Base-by-base conservation (phyloP, 2,329 filamentous ascomycete genomes). In the Ophioceras dolichostomum region DNA sequence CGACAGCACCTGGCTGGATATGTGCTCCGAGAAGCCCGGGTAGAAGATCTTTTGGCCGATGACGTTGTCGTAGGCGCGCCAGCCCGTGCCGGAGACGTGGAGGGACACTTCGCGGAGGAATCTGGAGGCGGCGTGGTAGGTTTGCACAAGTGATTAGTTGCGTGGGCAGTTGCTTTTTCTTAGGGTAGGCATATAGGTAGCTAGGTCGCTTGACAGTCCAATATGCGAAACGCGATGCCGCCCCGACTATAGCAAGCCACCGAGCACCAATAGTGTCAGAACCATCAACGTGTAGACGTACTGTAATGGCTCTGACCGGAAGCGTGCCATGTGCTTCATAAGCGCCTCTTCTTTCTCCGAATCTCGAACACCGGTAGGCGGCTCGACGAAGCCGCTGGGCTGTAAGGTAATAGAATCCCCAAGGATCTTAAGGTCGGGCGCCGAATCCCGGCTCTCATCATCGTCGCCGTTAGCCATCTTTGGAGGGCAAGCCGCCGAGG, bases 11-110 rank as follows among this genome's bases (percentile, higher is more conserved):
- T 73, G 69, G 17, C 67, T 65, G 60, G 83, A 94, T 75, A 98
- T 94, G 41, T 86, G 78, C 45, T 95, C 89, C 20, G 79, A 81
- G 61, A 94, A 98, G 19, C 91, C 91, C 0, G 79, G 63, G 58
- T 95, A 98, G 64, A 89, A 96, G 45, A 95, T 80, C 9, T 87
- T 86, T 56, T 94, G 88, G 17, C 91, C 91, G 49, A 96, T 80
- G 44, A 88, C 73, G 43, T 82, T 67, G 53, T 96, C 86, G 63
- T 98, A 98, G 42, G 84, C 85, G 43, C 91, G 83, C 91, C 91
- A 98, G 55, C 88, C 89, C 36, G 83, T 82, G 38, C 91, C 91
- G 10, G 86, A 89, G 45, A 96, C 83, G 60, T 96, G 88, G 24
- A 94, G 70, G 33, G 84, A 91, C 24, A 98, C 81, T 64, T 98